Base-by-base conservation (phyloP, 1,139 yeast species). In the Yamadazyma songkhlaensis region DNA sequence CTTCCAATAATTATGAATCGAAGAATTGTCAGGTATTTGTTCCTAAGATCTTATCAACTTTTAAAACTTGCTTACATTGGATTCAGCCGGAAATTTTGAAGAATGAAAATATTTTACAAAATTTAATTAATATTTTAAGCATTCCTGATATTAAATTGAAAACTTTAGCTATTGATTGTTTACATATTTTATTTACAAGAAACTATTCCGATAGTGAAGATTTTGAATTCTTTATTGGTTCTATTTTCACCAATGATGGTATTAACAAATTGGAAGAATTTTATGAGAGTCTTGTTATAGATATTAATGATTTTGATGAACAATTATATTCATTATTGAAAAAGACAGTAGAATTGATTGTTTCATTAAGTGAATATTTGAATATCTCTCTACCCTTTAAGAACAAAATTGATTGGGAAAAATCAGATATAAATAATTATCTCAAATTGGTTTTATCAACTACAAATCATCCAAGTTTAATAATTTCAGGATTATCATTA, bases 41-140 rank as follows among this genome's bases (percentile, higher is more conserved):
- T 1, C 74, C 85, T 29, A 82, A 84, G 51, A 72, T 85, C 10
- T 67, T 94, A 35, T 87, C 90, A 43, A 85, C 95, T 3, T 75
- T 90, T 54, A 92, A 90, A 54, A 83, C 96, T 0, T 87, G 96
- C 50, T 72, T 92, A 42, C 90, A 86, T 51, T 92, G 98, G 99
- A 77, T 90, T 9, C 78, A 86, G 39, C 90, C 96, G 3, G 67
- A 77, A 13, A 79, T 92, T 0, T 74, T 92, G 39, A 76, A 83
- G 32, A 67, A 73, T 37, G 81, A 86, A 40, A 79, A 85, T 39
- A 72, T 88, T 13, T 70, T 89, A 51, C 74, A 76, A 33, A 77
- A 84, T n/a, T 67, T 92, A 45, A 60, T 71, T 29, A 73, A 73
- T 44, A 76, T 90, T 26, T 67, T 90, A 38, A 67, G 76, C 9